A percentile compares a stretch with the other conserved stretches of the same genome.
phyloP scores from a whole-genome alignment of 164 flowering plant genomes.

The Berberis vulgaris region DNA sequence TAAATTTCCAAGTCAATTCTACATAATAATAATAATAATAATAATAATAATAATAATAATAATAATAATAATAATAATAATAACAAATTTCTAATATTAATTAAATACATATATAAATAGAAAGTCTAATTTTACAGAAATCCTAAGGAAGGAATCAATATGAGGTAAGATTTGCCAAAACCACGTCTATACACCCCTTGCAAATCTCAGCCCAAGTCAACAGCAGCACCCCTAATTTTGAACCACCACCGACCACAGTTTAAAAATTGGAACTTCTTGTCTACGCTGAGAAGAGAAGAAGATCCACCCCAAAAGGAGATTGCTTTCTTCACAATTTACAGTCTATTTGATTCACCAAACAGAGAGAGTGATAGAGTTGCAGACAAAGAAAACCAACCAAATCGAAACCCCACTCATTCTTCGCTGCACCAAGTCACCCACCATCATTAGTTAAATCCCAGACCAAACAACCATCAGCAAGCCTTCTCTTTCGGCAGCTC shows the following conservation, averaged over 20 bases:
- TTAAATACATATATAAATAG: too few species aligned
- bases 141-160: too few species aligned
- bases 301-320: not conserved
- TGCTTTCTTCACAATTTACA: not conserved
- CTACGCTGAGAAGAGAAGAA: not conserved
- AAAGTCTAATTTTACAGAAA: too few species aligned
- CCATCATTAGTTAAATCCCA: not conserved
- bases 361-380: not conserved
- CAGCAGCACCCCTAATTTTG: not conserved
- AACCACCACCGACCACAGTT: not conserved
- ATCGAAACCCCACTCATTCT: not conserved
- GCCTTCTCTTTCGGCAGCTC: constrained; percentile 2
- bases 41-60: too few species aligned
- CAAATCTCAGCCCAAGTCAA: too few species aligned
- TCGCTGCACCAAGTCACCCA: not conserved
- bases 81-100: too few species aligned
- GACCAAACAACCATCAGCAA: not conserved
- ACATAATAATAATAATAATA: too few species aligned
- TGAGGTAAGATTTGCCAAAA: too few species aligned
- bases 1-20: too few species aligned
- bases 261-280: not conserved
- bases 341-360: not conserved
- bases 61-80: too few species aligned
- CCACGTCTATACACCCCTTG: too few species aligned
- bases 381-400: not conserved